A percentile compares a stretch with the other conserved stretches of the same genome.
Evolutionary conservation across 75 land plant genomes (phyloP).

Genomic region (Gnetum montanum): DNA sequence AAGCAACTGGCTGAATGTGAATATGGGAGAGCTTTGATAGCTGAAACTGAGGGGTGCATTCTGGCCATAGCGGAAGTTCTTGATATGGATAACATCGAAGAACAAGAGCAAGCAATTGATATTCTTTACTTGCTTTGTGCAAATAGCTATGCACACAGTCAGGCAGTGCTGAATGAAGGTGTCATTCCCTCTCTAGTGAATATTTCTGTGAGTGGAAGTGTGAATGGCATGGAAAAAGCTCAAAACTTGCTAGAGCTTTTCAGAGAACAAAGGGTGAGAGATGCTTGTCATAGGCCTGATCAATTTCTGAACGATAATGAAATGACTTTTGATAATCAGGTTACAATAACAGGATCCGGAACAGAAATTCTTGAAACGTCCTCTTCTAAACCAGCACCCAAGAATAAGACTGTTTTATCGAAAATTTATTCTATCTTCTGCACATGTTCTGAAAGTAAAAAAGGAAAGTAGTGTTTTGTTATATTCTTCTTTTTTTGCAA

Average conservation of each 20-base stretch:
- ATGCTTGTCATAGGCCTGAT: too few species aligned
- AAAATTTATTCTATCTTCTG: too few species aligned
- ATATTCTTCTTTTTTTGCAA: too few species aligned
- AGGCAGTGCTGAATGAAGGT: constrained; percentile 70
- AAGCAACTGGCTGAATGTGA: constrained; percentile 34
- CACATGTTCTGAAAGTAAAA: too few species aligned
- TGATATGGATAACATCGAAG: constrained; percentile 43
- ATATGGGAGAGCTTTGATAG: constrained; percentile 39
- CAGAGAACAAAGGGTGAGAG: constrained; percentile 27
- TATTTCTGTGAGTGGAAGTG: constrained; percentile 50
- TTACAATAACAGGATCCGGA: too few species aligned
- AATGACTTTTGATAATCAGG: too few species aligned
- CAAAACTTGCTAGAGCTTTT: constrained; percentile 52
- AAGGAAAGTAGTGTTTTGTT: too few species aligned
- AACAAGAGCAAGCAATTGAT: constrained; percentile 64
- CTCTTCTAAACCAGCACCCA: too few species aligned
- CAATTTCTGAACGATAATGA: too few species aligned
- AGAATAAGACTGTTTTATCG: too few species aligned
- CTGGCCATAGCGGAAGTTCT: constrained; percentile 56
- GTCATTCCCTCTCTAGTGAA: constrained; percentile 62
- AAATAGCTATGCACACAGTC: constrained; percentile 37
- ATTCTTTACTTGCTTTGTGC: constrained; percentile 60
- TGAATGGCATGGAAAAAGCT: constrained; percentile 50
- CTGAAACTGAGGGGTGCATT: constrained; percentile 48
- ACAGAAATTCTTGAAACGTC: too few species aligned